These are phyloP conservation scores for Parafenestella ontariensis DNA, from an alignment of 2,329 filamentous ascomycete species.

Conservation along the genomic window DNA sequence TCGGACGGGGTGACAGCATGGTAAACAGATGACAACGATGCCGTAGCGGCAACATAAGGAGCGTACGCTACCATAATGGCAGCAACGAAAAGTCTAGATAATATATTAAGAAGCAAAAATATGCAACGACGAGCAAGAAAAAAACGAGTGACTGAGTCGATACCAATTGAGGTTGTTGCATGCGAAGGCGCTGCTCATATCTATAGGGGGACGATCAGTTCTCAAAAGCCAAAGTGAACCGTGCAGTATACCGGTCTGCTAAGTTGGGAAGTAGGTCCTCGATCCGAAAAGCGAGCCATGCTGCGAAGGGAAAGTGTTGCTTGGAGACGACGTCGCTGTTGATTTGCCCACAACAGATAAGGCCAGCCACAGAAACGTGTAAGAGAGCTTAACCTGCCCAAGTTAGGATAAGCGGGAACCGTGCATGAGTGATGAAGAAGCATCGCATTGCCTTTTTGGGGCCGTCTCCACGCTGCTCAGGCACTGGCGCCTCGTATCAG, in stretches of 20 bases:
- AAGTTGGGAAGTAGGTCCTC: conserved; percentile 8
- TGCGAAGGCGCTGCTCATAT: conserved; percentile 4
- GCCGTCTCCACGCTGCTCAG: conserved; percentile 1
- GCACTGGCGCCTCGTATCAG: conserved; percentile 8
- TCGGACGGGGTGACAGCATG: conserved; percentile 14
- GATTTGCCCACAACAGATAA: conserved; percentile 1
- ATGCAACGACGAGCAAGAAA: conserved; percentile 6
- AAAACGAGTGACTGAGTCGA: conserved; percentile 21
- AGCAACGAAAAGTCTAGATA: conserved; percentile 15
- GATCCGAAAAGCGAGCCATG: conserved; percentile 7
- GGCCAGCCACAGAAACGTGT: no score
- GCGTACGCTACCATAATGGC: conserved; percentile 35
- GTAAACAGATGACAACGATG: conserved; percentile 28
- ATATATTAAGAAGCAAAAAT: conserved; percentile 7
- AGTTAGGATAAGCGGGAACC: not conserved
- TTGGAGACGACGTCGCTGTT: conserved; percentile 1
- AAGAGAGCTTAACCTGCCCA: not conserved
- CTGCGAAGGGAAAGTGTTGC: not conserved
- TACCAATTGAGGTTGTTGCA: not conserved
- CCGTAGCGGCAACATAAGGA: conserved; percentile 33
- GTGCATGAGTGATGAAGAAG: conserved; percentile 6
- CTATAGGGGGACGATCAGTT: conserved; percentile 13
- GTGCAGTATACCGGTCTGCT: conserved; percentile 8
- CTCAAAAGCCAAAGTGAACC: not conserved
- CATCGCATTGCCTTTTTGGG: not conserved